Evolutionary conservation across 768 basidiomycete species (phyloP).

Genomic region (Panus rudis): DNA sequence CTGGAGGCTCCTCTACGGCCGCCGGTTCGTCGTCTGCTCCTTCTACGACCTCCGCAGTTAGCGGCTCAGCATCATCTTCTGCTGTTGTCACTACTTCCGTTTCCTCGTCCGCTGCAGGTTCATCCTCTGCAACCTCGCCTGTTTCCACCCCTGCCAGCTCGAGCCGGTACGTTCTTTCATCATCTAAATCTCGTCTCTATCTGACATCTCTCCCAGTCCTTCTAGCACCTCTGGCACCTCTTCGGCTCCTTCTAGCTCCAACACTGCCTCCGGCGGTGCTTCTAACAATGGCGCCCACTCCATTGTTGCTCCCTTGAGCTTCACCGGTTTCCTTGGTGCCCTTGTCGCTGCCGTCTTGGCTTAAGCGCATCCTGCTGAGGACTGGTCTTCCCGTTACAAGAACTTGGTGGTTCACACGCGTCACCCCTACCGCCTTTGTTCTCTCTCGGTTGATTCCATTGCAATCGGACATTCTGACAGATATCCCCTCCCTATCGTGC

Average conservation of each 20-base stretch:
- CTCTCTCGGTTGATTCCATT: not conserved
- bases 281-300: conserved; percentile 29
- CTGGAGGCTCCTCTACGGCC: conserved; percentile 6
- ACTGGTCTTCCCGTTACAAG: not conserved
- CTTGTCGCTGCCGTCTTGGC: conserved; percentile 33
- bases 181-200: not conserved
- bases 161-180: not conserved
- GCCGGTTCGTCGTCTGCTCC: conserved; percentile 1
- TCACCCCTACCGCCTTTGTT: not conserved
- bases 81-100: conserved; percentile 3
- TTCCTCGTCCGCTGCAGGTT: not conserved
- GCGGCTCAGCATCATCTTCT: not conserved
- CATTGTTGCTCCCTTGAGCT: conserved; percentile 20
- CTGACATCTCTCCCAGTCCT: conserved; percentile 11
- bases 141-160: conserved; percentile 3
- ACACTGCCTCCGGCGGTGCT: conserved; percentile 15
- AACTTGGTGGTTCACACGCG: conserved; percentile 3
- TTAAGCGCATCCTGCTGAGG: conserved; percentile 22
- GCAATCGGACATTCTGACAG: not conserved
- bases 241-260: conserved; percentile 3
- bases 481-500: not conserved
- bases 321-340: conserved; percentile 33
- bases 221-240: conserved; percentile 9
- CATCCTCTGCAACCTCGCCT: conserved; percentile 2
- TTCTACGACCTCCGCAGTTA: not conserved